Percentiles rank a stretch among this genome's conserved stretches.
These are phyloP conservation scores for Neofusicoccum kwambonambiense DNA, from an alignment of 2,329 filamentous ascomycete species.

Conservation along the genomic window DNA sequence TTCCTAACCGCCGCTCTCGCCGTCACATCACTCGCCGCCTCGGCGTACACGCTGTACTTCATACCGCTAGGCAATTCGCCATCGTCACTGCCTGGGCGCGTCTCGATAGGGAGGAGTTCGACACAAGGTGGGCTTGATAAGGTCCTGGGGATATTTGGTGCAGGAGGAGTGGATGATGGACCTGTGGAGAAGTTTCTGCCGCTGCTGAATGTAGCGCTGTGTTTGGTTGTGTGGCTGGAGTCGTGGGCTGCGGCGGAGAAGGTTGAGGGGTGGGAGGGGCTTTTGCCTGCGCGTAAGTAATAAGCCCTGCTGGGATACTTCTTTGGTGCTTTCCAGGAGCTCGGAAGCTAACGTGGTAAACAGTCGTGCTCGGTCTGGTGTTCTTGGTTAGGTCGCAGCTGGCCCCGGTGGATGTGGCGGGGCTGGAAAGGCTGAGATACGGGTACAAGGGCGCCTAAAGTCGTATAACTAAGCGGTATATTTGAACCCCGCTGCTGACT, in stretches of 20 bases:
- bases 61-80: slow-evolving; percentile 50
- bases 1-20: slow-evolving; percentile 55
- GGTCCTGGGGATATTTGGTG: background rate
- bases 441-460: slow-evolving; percentile 17
- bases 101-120: slow-evolving; percentile 18
- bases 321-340: slow-evolving; percentile 23
- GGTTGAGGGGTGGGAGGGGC: slow-evolving; percentile 33
- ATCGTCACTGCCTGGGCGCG: slow-evolving; percentile 26
- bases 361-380: slow-evolving; percentile 60
- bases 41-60: slow-evolving; percentile 59
- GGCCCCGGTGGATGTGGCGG: slow-evolving; percentile 63
- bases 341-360: slow-evolving; percentile 17
- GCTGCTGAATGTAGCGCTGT: slow-evolving; percentile 58
- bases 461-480: too few species aligned
- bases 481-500: too few species aligned
- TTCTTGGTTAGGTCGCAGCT: slow-evolving; percentile 65
- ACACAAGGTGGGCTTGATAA: background rate
- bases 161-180: slow-evolving; percentile 23
- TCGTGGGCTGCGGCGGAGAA: slow-evolving; percentile 25
- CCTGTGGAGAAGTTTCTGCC: slow-evolving; percentile 61
- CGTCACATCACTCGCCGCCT: slow-evolving; percentile 63
- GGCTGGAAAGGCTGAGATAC: slow-evolving; percentile 14
- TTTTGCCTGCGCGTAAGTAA: slow-evolving; percentile 34
- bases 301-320: background rate
- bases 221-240: slow-evolving; percentile 46